Conservation (phyloP, 2,329 filamentous ascomycete species). For the Periconia sp. region DNA sequence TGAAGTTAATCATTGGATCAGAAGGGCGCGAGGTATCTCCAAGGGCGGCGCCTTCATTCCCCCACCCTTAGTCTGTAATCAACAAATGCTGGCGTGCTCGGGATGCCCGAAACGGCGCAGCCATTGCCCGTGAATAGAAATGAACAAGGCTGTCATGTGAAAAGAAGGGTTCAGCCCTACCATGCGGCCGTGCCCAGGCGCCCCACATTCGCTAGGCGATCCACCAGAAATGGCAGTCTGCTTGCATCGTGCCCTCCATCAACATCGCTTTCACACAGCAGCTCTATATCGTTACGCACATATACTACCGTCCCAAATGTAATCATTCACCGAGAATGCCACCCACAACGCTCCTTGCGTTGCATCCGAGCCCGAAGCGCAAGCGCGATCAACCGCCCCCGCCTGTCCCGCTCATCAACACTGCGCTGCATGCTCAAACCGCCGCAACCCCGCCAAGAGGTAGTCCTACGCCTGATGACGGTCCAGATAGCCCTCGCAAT, state of each 20-base stretch:
- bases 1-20: no score
- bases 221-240: slow-evolving; percentile 12
- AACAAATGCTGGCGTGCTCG: no score
- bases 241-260: slow-evolving; percentile 3
- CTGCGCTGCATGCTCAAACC: slow-evolving; percentile 32
- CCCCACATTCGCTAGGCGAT: slow-evolving; percentile 28
- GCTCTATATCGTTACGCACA: slow-evolving; percentile 1
- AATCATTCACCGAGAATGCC: slow-evolving; percentile 36
- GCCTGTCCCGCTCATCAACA: slow-evolving; percentile 39
- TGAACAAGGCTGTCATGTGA: background rate
- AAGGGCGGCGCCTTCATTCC: no score
- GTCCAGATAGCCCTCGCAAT: slow-evolving; percentile 42
- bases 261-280: background rate
- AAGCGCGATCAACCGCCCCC: slow-evolving; percentile 41
- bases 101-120: no score
- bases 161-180: slow-evolving; percentile 22
- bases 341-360: slow-evolving; percentile 36
- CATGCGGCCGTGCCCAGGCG: slow-evolving; percentile 11
- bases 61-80: no score
- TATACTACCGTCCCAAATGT: slow-evolving; percentile 31
- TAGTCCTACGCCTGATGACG: slow-evolving; percentile 28
- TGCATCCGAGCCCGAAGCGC: slow-evolving; percentile 45
- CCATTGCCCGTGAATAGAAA: no score
- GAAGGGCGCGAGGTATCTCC: no score
- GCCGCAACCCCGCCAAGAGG: slow-evolving; percentile 28